A percentile compares a stretch with the other conserved stretches of the same genome.
Evolutionary conservation across 345 rosid species (phyloP).

Genomic region (Clausena lansium): DNA sequence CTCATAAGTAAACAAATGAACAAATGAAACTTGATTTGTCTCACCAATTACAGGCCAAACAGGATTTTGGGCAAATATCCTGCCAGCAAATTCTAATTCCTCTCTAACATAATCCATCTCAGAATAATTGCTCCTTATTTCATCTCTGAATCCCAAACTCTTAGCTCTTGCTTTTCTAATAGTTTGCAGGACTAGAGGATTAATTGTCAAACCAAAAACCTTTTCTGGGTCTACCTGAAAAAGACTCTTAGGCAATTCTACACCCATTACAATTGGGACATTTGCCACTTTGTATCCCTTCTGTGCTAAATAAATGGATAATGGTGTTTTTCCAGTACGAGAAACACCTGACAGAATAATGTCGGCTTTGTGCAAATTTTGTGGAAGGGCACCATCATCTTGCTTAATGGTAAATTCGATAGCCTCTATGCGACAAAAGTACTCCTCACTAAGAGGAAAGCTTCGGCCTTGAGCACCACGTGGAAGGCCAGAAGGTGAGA

Average conservation of each 20-base stretch:
- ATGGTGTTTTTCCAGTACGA: constrained; percentile 81
- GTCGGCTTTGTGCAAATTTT: constrained; percentile 67
- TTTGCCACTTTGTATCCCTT: constrained; percentile 87
- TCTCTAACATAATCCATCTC: constrained; percentile 70
- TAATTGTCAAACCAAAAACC: constrained; percentile 73
- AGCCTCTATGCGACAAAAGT: constrained; percentile 68
- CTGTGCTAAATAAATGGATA: constrained; percentile 78
- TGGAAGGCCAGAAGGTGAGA: constrained; percentile 78
- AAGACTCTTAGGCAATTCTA: constrained; percentile 59
- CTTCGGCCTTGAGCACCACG: constrained; percentile 65
- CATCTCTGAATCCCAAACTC: constrained; percentile 57
- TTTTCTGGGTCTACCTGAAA: constrained; percentile 65
- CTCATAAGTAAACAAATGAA: background rate
- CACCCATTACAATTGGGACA: constrained; percentile 75
- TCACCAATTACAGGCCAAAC: constrained; percentile 85
- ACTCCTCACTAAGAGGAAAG: constrained; percentile 59
- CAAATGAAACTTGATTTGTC: background rate
- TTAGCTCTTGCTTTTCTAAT: constrained; percentile 76
- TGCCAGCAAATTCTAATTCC: constrained; percentile 66
- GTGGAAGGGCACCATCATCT: constrained; percentile 81
- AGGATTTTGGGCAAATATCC: constrained; percentile 69
- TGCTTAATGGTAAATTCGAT: constrained; percentile 89
- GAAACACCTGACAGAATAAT: constrained; percentile 82
- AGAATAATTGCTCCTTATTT: constrained; percentile 56
- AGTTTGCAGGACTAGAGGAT: constrained; percentile 66